Evolutionary conservation across 108 stramenopile species (phyloP).

Genomic region (Cyclotella kingstonii): DNA sequence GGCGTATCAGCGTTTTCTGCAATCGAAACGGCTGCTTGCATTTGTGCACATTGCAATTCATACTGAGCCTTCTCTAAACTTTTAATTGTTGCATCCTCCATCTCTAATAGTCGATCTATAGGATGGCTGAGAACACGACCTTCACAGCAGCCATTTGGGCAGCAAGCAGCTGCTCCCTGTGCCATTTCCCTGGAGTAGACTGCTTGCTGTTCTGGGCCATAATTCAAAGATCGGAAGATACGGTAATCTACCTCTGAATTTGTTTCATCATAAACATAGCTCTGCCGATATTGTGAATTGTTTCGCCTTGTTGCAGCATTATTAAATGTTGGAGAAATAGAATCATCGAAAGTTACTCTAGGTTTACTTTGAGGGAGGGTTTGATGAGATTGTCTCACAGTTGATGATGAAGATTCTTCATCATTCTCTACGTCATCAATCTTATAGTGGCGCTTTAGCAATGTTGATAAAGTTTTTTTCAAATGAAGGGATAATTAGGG

Average conservation of each 20-base stretch:
- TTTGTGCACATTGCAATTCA: conserved; percentile 53
- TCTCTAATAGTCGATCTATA: conserved; percentile 58
- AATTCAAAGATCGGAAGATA: conserved; percentile 54
- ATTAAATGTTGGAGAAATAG: conserved; percentile 14
- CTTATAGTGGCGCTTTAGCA: conserved; percentile 25
- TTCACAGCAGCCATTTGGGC: conserved; percentile 79
- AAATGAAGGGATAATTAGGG: too few relatives aligned
- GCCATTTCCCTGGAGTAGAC: conserved; percentile 85
- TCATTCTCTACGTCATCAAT: conserved; percentile 34
- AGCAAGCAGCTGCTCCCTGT: conserved; percentile 75
- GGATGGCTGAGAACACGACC: conserved; percentile 41
- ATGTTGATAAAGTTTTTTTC: background rate
- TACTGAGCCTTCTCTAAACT: conserved; percentile 57
- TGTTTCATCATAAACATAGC: conserved; percentile 12
- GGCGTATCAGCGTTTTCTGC: conserved; percentile 12
- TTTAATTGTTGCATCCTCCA: conserved; percentile 58
- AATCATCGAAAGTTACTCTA: conserved; percentile 29
- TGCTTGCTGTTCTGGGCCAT: conserved; percentile 83
- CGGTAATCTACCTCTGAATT: conserved; percentile 29
- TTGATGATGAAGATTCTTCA: conserved; percentile 19
- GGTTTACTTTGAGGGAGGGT: conserved; percentile 7
- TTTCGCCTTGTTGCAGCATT: conserved; percentile 11
- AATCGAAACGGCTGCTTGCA: conserved; percentile 41
- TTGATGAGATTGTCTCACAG: too few relatives aligned
- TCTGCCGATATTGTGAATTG: conserved; percentile 29